Evolutionary conservation across 495 filamentous ascomycete genomes (phyloP).

Genomic region (Aspergillus cavernicola): DNA sequence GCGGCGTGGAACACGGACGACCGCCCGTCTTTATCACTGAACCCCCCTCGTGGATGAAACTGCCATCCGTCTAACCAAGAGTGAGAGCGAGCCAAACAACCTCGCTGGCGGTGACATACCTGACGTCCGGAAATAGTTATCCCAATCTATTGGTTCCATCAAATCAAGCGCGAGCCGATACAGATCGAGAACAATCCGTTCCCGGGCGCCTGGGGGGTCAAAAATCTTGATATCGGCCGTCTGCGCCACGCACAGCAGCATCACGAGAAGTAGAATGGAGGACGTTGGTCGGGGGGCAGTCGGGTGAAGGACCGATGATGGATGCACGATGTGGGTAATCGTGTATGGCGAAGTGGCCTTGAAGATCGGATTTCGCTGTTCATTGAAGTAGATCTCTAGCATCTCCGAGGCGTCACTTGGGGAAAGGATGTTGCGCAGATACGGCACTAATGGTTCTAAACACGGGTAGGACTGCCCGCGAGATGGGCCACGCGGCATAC

Average conservation of each 20-base stretch:
- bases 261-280: slow-evolving; percentile 5
- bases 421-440: neutral
- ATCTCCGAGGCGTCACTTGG: slow-evolving; percentile 12
- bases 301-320: slow-evolving; percentile 7
- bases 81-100: no score
- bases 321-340: slow-evolving; percentile 2
- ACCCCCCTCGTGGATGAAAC: slow-evolving; percentile 7
- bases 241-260: slow-evolving; percentile 10
- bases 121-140: slow-evolving; percentile 11
- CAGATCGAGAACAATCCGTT: slow-evolving; percentile 9
- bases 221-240: slow-evolving; percentile 12
- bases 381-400: slow-evolving; percentile 13
- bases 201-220: slow-evolving; percentile 5
- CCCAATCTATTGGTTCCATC: slow-evolving; percentile 8
- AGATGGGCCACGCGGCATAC: neutral
- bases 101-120: no score
- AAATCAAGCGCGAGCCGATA: slow-evolving; percentile 4
- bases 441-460: slow-evolving; percentile 1
- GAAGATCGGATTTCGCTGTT: slow-evolving; percentile 11
- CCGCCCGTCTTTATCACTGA: slow-evolving; percentile 5
- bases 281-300: slow-evolving; percentile 10
- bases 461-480: neutral
- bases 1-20: slow-evolving; percentile 6
- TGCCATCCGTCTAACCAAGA: slow-evolving; percentile 11
- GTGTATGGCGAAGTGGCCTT: slow-evolving; percentile 9